phyloP scores from a whole-genome alignment of 345 rosid genomes.

The Eucalyptus fibrosa region DNA sequence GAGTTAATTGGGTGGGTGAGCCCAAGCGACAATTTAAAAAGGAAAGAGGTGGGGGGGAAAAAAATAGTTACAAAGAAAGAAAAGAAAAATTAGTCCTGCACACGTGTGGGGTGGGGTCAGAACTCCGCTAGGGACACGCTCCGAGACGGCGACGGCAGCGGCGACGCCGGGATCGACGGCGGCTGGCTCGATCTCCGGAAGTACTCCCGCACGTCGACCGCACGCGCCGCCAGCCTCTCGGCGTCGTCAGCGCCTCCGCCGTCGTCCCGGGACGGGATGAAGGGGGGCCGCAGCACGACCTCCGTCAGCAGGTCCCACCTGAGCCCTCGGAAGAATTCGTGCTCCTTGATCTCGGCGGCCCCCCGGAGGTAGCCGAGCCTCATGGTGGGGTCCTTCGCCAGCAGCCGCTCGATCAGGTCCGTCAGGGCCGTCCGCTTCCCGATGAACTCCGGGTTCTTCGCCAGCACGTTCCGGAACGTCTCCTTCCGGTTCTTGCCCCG shows the following conservation, averaged over 20 bases:
- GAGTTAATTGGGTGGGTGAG: neutral
- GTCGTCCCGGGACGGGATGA: conserved; percentile 55
- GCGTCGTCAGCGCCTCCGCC: conserved; percentile 3
- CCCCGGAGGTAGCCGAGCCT: conserved; percentile 66
- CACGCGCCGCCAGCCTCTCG: conserved; percentile 4
- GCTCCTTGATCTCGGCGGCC: conserved; percentile 70
- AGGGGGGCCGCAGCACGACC: conserved; percentile 71
- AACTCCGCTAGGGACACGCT: conserved; percentile 26
- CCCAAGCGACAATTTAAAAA: neutral
- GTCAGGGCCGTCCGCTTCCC: conserved; percentile 49
- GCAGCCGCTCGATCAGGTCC: conserved; percentile 55
- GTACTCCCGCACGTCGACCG: conserved; percentile 22
- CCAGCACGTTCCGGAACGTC: conserved; percentile 65
- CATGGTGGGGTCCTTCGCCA: conserved; percentile 57
- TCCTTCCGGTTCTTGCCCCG: conserved; percentile 68
- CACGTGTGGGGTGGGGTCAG: neutral
- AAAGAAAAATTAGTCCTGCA: neutral
- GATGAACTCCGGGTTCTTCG: conserved; percentile 42
- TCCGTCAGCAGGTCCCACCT: conserved; percentile 73
- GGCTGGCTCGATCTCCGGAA: conserved; percentile 13
- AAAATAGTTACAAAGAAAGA: neutral
- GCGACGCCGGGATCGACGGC: conserved; percentile 21
- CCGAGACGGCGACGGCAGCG: conserved; percentile 29
- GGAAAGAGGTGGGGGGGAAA: neutral
- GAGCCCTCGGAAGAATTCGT: conserved; percentile 54